Conservation (phyloP, 2,329 filamentous ascomycete genomes). For the Cryphonectria parasitica region DNA sequence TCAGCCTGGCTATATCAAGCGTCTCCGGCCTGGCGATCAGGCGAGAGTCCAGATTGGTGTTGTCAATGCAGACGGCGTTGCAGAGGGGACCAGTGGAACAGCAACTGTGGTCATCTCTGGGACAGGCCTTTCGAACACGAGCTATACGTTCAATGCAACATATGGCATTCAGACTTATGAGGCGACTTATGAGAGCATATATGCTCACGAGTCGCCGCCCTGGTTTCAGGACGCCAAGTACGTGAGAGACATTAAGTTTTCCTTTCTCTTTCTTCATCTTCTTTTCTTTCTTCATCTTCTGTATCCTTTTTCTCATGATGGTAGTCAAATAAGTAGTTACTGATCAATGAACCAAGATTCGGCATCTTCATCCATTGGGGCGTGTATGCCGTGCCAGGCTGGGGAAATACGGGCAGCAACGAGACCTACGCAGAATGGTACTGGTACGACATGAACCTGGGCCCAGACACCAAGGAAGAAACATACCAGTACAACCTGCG, state of each 20-base stretch:
- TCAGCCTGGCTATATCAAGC: constrained; percentile 26
- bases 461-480: constrained; percentile 25
- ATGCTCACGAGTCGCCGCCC: constrained; percentile 47
- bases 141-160: constrained; percentile 24
- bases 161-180: constrained; percentile 28
- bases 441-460: constrained; percentile 27
- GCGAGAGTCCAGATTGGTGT: constrained; percentile 28
- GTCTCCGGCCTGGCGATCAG: constrained; percentile 27
- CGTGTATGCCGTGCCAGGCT: constrained; percentile 58
- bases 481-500: constrained; percentile 32
- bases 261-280: neutral
- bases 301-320: neutral
- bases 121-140: constrained; percentile 10
- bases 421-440: constrained; percentile 48
- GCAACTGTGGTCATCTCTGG: constrained; percentile 25
- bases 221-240: constrained; percentile 59
- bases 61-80: constrained; percentile 13
- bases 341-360: constrained; percentile 36
- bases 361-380: constrained; percentile 67
- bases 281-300: too few species aligned
- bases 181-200: constrained; percentile 37
- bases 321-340: neutral
- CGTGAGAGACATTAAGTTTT: neutral
- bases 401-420: constrained; percentile 50
- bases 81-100: constrained; percentile 20